Evolutionary conservation across 2,329 filamentous ascomycete genomes (phyloP), one percentile per base, ranked within the genome.

Genomic region (Colletotrichum tofieldiae): DNA sequence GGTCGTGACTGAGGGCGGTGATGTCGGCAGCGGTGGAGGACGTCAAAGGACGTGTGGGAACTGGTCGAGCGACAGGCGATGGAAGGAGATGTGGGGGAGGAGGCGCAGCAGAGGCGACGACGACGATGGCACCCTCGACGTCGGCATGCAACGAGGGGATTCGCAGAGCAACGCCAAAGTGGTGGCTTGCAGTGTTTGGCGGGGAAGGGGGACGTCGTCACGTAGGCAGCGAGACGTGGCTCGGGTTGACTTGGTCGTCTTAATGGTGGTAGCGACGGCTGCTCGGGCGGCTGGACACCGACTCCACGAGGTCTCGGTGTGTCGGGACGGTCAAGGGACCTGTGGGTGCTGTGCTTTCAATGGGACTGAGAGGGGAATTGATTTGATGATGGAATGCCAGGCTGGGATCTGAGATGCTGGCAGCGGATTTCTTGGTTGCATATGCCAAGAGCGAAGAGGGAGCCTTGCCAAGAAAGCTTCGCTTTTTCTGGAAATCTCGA

Each of bases 391-490:
- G 62, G 71, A 73, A 65, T 73, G 35, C 58, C 63, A 67, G 68
- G 72, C 68, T 73, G 72, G 59, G 73, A 74, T 75, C 64, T 64
- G 71, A 66, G 70, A 73, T 73, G 71, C 73, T 74, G 71, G 72
- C 68, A 67, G 64, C 64, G 64, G 60, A 66, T 63, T 70, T 71
- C 73, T 72, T 73, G 69, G 73, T 71, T 75, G 74, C 74, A 75
- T 74, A 73, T 75, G 74, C 74, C 74, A 75, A 75, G 74, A 73
- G 60, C 59, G 60, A 74, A 64, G 69, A 73, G 74, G 64, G 66
- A 73, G 70, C 66, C 74, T 71, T 73, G 74, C 74, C 74, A 75
- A 75, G 74, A 74, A 74, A 74, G 73, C 73, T 74, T 75, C 73
- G 73, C 70, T 67, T 66, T 74, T 74, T 70, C 71, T 73, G 67